Percentiles rank a stretch among this genome's conserved stretches.
phyloP scores from a whole-genome alignment of 1,284 basidiomycete species.

The Pholiota adiposa region DNA sequence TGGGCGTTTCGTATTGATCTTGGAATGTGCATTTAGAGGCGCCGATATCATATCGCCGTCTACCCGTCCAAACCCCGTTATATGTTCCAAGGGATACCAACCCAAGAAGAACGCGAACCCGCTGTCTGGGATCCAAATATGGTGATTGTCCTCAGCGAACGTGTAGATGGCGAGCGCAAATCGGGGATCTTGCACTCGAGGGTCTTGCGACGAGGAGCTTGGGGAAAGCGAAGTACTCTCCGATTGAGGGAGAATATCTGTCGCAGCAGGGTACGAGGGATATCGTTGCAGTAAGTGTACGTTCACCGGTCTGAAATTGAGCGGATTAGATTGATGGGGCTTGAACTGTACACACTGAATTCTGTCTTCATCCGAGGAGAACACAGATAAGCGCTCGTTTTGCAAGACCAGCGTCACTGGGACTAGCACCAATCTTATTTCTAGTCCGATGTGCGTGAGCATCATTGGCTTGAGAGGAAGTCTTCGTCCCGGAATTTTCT shows the following conservation, averaged over 20 bases:
- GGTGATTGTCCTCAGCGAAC: neutral
- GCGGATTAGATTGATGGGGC: neutral
- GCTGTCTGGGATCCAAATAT: neutral
- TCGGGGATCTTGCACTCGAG: neutral
- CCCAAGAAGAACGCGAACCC: neutral
- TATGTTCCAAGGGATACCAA: neutral
- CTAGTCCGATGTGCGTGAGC: constrained; percentile 16
- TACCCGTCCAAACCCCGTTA: neutral
- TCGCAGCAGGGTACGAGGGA: neutral
- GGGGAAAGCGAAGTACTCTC: neutral
- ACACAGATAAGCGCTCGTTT: neutral
- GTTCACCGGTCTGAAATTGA: neutral
- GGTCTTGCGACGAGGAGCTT: neutral
- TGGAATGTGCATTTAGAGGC: neutral
- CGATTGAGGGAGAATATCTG: neutral
- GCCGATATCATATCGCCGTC: neutral
- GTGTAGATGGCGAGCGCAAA: constrained; percentile 3
- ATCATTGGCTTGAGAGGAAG: constrained; percentile 9
- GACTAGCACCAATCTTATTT: neutral
- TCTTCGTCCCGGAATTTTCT: neutral
- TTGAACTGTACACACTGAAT: neutral
- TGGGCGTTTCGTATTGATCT: neutral
- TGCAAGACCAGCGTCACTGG: neutral
- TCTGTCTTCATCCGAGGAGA: neutral
- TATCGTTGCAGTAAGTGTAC: neutral